Evolutionary conservation across 352 stramenopile species (phyloP).

Genomic region (Thraustotheca clavata): DNA sequence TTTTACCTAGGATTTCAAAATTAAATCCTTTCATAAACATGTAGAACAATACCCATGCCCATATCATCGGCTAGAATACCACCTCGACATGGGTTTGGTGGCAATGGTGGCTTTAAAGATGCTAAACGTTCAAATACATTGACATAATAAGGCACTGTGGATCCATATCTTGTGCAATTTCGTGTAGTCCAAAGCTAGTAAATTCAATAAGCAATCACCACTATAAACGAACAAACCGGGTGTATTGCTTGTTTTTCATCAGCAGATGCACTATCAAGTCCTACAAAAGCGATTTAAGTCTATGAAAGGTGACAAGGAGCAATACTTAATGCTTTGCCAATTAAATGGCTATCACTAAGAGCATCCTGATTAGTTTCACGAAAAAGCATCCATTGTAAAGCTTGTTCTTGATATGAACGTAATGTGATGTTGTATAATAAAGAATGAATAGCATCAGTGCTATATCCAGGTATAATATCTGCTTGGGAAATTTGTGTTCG

Average conservation of each 20-base stretch:
- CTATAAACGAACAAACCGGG: slow-evolving; percentile 28
- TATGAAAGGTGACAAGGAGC: background rate
- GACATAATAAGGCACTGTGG: slow-evolving; percentile 54
- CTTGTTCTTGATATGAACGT: slow-evolving; percentile 73
- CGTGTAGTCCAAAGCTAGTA: slow-evolving; percentile 65
- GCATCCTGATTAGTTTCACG: slow-evolving; percentile 32
- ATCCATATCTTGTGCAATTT: slow-evolving; percentile 28
- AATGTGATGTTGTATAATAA: slow-evolving; percentile 60
- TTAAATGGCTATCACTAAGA: slow-evolving; percentile 17
- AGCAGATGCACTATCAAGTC: background rate
- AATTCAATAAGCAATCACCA: background rate
- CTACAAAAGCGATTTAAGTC: slow-evolving; percentile 13
- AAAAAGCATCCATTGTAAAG: slow-evolving; percentile 81
- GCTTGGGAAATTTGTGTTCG: background rate
- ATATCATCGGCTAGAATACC: slow-evolving; percentile 88
- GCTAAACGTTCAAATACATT: slow-evolving; percentile 76
- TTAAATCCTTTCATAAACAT: background rate
- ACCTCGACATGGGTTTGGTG: slow-evolving; percentile 49
- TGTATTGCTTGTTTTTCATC: slow-evolving; percentile 31
- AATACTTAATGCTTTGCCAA: slow-evolving; percentile 6
- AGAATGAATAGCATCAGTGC: slow-evolving; percentile 29
- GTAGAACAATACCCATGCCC: slow-evolving; percentile 66
- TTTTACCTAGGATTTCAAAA: slow-evolving; percentile 41
- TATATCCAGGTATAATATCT: background rate
- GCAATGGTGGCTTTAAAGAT: slow-evolving; percentile 44